Percentiles rank a stretch among this genome's conserved stretches.
Evolutionary conservation across 2,329 filamentous ascomycete species (phyloP).

Genomic region (Colletotrichum sublineola): DNA sequence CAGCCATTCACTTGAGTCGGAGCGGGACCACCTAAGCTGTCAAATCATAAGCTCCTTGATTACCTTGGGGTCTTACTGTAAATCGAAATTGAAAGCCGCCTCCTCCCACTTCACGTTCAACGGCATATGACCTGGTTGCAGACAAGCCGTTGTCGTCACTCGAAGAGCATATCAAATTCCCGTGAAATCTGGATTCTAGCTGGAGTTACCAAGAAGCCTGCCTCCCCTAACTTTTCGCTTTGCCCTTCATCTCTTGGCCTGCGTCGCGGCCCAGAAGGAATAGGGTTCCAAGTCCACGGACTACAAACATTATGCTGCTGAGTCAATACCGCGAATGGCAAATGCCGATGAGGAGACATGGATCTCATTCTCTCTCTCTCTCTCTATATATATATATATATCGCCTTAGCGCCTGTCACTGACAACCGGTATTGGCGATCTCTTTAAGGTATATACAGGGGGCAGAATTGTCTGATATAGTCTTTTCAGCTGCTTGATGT

Average conservation of each 20-base stretch:
- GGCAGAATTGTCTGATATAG: background rate
- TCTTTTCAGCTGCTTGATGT: background rate
- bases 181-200: background rate
- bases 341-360: background rate
- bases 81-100: too few relatives aligned
- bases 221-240: background rate
- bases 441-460: background rate
- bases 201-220: background rate
- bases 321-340: background rate
- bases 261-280: background rate
- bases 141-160: background rate
- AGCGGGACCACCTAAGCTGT: background rate
- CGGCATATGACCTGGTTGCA: background rate
- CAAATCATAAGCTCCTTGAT: background rate
- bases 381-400: too few relatives aligned
- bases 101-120: background rate
- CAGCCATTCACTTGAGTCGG: background rate
- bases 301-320: too few relatives aligned
- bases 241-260: background rate
- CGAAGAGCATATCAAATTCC: background rate
- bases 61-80: background rate
- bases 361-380: too few relatives aligned
- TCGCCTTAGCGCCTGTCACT: background rate
- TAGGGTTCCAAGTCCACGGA: too few relatives aligned
- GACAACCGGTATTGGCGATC: background rate